Evolutionary conservation across 2,329 filamentous ascomycete species (phyloP).

Genomic region (Boeremia lycopersici): DNA sequence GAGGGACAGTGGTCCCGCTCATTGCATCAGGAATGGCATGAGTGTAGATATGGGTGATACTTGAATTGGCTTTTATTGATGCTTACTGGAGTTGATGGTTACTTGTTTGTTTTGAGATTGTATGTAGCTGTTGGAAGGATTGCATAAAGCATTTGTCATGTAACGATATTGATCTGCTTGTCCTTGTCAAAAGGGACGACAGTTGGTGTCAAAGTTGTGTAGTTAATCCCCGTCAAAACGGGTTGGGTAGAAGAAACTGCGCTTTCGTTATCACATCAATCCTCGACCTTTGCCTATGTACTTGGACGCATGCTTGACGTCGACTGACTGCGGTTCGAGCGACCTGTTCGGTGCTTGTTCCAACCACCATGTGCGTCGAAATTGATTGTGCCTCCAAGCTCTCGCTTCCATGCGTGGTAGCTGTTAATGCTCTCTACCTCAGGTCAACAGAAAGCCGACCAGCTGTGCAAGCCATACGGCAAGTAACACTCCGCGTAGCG

Average conservation of each 20-base stretch:
- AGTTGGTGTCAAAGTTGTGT: background rate
- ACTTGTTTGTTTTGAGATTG: conserved; percentile 15
- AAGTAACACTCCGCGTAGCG: too few relatives aligned
- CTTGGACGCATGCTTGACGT: too few relatives aligned
- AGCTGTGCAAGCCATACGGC: too few relatives aligned
- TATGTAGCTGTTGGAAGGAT: background rate
- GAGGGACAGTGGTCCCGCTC: conserved; percentile 31
- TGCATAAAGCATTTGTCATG: background rate
- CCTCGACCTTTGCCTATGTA: background rate
- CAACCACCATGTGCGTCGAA: too few relatives aligned
- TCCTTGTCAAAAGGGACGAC: background rate
- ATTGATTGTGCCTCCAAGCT: too few relatives aligned
- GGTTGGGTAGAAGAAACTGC: background rate
- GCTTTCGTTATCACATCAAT: background rate
- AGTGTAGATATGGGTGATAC: conserved; percentile 27
- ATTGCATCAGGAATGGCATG: conserved; percentile 36
- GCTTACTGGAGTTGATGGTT: conserved; percentile 19
- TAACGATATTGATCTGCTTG: background rate
- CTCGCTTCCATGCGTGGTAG: too few relatives aligned
- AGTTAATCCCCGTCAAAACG: background rate
- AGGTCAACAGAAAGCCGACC: too few relatives aligned
- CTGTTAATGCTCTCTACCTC: too few relatives aligned
- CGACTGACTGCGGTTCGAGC: too few relatives aligned
- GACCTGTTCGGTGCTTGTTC: too few relatives aligned
- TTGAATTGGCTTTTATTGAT: conserved; percentile 28